Evolutionary conservation across 2,329 filamentous ascomycete genomes (phyloP).

Genomic region (Aspergillus bombycis): DNA sequence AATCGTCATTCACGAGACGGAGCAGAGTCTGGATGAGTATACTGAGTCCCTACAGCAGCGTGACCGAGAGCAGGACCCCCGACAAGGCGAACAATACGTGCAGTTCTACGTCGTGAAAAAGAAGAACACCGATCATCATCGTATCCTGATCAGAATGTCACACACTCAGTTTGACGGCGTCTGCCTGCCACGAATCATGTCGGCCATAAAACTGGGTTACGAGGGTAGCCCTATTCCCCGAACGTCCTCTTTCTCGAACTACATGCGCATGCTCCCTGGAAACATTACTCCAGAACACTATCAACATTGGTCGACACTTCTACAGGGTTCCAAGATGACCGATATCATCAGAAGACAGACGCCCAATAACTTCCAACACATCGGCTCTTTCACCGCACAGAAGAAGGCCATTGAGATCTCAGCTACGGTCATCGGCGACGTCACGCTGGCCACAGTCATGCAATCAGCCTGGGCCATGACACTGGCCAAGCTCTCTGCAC

Average conservation of each 20-base stretch:
- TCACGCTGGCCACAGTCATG: constrained; percentile 67
- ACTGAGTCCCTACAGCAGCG: constrained; percentile 57
- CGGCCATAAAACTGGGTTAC: constrained; percentile 62
- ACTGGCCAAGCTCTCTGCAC: constrained; percentile 57
- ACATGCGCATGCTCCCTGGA: constrained; percentile 46
- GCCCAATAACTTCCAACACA: constrained; percentile 39
- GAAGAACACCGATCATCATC: constrained; percentile 45
- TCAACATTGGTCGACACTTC: constrained; percentile 64
- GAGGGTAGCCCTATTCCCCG: constrained; percentile 43
- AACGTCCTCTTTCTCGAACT: constrained; percentile 50
- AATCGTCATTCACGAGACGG: constrained; percentile 58
- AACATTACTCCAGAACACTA: constrained; percentile 52
- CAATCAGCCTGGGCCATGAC: constrained; percentile 69
- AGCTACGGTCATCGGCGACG: constrained; percentile 56
- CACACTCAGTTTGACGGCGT: constrained; percentile 73
- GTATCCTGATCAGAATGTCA: constrained; percentile 63
- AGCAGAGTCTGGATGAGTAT: constrained; percentile 56
- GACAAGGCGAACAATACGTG: constrained; percentile 62
- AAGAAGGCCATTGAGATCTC: constrained; percentile 39
- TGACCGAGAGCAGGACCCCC: constrained; percentile 60
- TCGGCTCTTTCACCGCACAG: constrained; percentile 41
- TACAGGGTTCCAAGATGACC: constrained; percentile 58
- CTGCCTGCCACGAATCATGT: constrained; percentile 64
- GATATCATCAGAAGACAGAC: constrained; percentile 38
- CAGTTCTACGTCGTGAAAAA: constrained; percentile 60